Base-by-base conservation (phyloP, 1,284 basidiomycete genomes). In the Melanopsichium pennsylvanicum region DNA sequence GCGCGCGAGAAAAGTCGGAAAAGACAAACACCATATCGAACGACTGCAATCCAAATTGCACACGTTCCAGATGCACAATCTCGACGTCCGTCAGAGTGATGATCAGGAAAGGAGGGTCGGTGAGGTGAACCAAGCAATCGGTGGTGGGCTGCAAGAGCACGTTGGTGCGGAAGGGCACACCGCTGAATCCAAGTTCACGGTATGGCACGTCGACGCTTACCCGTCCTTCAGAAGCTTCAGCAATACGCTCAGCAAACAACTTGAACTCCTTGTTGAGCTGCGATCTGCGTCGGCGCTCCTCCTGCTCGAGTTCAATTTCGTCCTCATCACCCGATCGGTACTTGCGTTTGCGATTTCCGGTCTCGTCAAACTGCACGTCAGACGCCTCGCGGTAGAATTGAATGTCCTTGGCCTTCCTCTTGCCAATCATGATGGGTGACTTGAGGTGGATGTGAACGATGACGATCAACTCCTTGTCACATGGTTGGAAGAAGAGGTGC, bases 331-430 rank as follows among this genome's bases (percentile, higher is more conserved):
- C 95, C 78, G 96, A 97, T 50, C 94, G 88, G 70, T 95, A 92
- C 83, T 96, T 94, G 60, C 96, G 88, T 83, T 97, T 98, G 71
- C 93, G 88, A 80, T 97, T 97, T n/a, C 95, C 95, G 0, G 94
- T 97, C 83, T 98, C 96, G 79, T 98, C 96, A 78, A 97, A 98
- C 71, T 95, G 92, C 31, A 95, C 93, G 77, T 99, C 96, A 0
- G 92, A 92, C 2, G 94, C 96, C 84, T 99, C 96, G 21, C 96
- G 91, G 85, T 91, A 96, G 83, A 98, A 97, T 87, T 98, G 96
- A 9, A 98, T 88, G 81, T 99, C 96, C 89, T 90, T 91, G 16
- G 94, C 90, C 83, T 98, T 98, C 84, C 93, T 95, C 86, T 98
- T 98, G 66, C 96, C 95, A 72, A 98, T 90, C 87, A 98, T 94